Evolutionary conservation across 2,329 filamentous ascomycete genomes (phyloP).

Genomic region (Penicillium sp.): DNA sequence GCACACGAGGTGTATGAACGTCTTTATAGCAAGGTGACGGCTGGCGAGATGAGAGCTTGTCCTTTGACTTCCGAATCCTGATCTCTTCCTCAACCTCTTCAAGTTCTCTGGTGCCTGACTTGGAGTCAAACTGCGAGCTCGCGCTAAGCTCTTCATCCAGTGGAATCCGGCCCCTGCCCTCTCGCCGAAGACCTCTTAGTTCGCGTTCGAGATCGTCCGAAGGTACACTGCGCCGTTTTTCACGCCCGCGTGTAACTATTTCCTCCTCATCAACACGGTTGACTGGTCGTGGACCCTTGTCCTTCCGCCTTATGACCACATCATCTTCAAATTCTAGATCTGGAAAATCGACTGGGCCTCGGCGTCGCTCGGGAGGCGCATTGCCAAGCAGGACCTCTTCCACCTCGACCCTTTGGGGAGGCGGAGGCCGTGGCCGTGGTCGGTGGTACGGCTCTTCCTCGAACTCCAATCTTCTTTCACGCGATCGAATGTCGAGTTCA

Average conservation of each 20-base stretch:
- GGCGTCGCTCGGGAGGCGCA: background rate
- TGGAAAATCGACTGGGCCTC: background rate
- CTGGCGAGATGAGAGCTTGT: constrained; percentile 40
- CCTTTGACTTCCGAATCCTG: constrained; percentile 20
- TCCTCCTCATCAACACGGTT: background rate
- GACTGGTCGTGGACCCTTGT: background rate
- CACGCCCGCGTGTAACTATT: background rate
- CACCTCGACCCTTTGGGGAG: background rate
- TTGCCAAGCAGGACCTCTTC: constrained; percentile 1
- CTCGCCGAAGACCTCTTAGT: constrained; percentile 2
- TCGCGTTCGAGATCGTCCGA: background rate
- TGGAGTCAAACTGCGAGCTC: background rate
- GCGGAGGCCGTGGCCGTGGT: background rate
- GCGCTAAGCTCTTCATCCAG: background rate
- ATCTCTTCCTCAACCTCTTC: constrained; percentile 13
- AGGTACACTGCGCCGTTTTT: constrained; percentile 1
- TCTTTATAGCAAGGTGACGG: constrained; percentile 48
- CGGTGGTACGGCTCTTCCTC: background rate
- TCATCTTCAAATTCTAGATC: constrained; percentile 3
- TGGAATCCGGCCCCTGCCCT: background rate
- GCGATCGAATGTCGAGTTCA: constrained; percentile 1
- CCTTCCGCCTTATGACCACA: background rate
- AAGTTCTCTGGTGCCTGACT: background rate
- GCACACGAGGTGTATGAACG: constrained; percentile 27
- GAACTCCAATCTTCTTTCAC: background rate